Conservation (phyloP, 1,139 yeast species). For the Blastobotrys petasosporus region DNA sequence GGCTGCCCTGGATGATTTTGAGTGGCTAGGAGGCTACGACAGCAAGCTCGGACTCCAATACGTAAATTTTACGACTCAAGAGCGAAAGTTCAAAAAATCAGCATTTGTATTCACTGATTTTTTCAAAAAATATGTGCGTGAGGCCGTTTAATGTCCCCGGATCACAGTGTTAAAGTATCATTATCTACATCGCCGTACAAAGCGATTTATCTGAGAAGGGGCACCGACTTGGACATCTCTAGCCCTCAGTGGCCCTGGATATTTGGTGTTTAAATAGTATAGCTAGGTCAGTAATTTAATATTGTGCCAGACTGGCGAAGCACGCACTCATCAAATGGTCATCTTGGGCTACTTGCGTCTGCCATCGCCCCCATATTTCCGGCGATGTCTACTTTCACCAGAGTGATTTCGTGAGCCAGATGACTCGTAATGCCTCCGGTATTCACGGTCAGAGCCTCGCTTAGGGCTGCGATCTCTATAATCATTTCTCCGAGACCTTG, state of each 20-base stretch:
- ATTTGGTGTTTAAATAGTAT: too few relatives aligned
- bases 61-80: slow-evolving; percentile 35
- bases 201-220: not conserved
- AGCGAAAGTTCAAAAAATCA: slow-evolving; percentile 34
- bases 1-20: slow-evolving; percentile 36
- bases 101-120: slow-evolving; percentile 25
- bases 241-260: too few relatives aligned
- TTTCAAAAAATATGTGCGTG: slow-evolving; percentile 15
- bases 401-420: too few relatives aligned
- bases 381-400: too few relatives aligned
- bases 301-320: too few relatives aligned
- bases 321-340: too few relatives aligned
- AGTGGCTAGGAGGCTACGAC: slow-evolving; percentile 31
- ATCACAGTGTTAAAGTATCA: not conserved
- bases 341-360: too few relatives aligned
- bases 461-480: not conserved
- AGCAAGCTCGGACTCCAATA: slow-evolving; percentile 35
- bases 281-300: too few relatives aligned
- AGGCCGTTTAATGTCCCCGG: not conserved
- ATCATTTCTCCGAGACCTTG: not conserved
- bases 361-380: too few relatives aligned
- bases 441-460: too few relatives aligned
- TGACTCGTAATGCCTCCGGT: too few relatives aligned
- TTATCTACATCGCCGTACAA: not conserved
- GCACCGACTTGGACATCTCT: too few relatives aligned